Evolutionary conservation across 441 rosid species (phyloP).

Genomic region (Breynia disticha): DNA sequence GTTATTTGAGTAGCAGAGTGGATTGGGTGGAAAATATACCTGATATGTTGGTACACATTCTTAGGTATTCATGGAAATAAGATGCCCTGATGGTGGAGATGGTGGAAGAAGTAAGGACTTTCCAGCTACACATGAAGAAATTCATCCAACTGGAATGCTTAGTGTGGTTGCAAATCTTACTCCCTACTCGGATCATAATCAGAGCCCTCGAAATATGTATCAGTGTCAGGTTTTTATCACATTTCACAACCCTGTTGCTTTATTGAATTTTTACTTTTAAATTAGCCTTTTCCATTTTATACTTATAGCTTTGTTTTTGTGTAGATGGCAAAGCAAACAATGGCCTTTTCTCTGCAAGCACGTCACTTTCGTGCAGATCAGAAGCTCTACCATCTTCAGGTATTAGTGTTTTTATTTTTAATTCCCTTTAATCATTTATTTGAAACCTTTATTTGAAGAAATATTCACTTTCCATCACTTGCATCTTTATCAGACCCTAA

Average conservation of each 20-base stretch:
- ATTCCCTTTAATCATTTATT: background rate
- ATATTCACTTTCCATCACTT: no score
- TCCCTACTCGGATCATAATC: constrained; percentile 99
- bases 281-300: constrained; percentile 5
- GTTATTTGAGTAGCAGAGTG: no score
- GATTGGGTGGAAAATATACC: no score
- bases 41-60: background rate
- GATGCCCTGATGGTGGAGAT: constrained; percentile 91
- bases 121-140: constrained; percentile 94
- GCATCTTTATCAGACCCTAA: no score
- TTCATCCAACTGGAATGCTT: constrained; percentile 92
- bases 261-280: background rate
- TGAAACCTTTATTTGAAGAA: no score
- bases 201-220: constrained; percentile 98
- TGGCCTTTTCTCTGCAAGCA: constrained; percentile 89
- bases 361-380: constrained; percentile 82
- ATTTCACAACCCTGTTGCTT: background rate
- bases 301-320: constrained; percentile 1
- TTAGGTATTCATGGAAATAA: constrained; percentile 96
- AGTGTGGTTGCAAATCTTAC: constrained; percentile 98
- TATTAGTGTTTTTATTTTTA: constrained; percentile 13
- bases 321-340: constrained; percentile 98
- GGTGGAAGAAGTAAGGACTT: constrained; percentile 64
- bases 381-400: constrained; percentile 96
- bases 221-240: constrained; percentile 71